Base-by-base conservation (phyloP, 192 early-diverging fungal genomes). In the Glomus cerebriforme region DNA sequence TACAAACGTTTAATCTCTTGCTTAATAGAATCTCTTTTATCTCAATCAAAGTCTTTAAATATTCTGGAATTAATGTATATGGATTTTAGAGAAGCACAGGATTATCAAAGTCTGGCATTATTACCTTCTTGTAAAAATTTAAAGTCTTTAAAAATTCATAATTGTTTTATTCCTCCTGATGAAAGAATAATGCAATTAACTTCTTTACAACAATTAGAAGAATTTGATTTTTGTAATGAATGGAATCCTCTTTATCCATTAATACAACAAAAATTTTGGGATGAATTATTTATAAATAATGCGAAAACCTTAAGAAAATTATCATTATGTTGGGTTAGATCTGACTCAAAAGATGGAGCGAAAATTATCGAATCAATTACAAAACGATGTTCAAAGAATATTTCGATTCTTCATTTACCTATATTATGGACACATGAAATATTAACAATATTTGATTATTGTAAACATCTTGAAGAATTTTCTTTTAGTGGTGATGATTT, bases 101-200 rank as follows among this genome's bases (percentile, higher is more conserved):
- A 64, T 64, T 64, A 31, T 8, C 26, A 64, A 15, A 64, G 63
- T 29, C 63, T 64, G 4, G 24, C 8, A 31, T 17, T 31, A 64
- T 31, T 64, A 29, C 29, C 63, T 64, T 4, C 24, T 29, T 64
- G 63, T 26, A 31, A 64, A 31, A 64, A 64, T 24, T 31, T 64
- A 15, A 64, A 12, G 8, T 64, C 63, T 13, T 29, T 64, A 31
- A 64, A 64, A 26, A 26, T 64, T 15, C 63, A 64, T 13, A 64
- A 64, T 31, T 64, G 63, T 31, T 64, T 31, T 29, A 64, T 64
- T 64, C 63, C 63, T 64, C 63, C 63, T 29, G 29, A 64, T 64
- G 63, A 64, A 15, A 26, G 29, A 64, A 26, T 64, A 26, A 64
- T 64, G 63, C 63, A 7, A 26, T 64, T 64, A 31, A 64, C 63